Evolutionary conservation across 208 protist species (phyloP).

Genomic region (Balamuthia mandrillaris): DNA sequence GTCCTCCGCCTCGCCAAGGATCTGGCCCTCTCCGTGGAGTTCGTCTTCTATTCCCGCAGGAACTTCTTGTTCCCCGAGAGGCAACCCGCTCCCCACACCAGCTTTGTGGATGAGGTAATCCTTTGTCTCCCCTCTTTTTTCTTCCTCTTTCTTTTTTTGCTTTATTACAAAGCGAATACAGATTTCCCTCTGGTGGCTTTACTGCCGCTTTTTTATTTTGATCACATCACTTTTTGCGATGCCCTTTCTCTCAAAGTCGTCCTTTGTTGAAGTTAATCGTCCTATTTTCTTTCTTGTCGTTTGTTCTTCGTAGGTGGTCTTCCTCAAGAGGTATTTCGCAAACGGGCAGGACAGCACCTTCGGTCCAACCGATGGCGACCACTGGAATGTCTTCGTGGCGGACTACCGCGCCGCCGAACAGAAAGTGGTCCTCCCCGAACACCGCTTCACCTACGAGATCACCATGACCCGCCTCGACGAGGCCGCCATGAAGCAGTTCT

Average conservation of each 20-base stretch:
- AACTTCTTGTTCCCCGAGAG: conserved; percentile 61
- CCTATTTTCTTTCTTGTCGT: neutral
- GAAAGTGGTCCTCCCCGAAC: neutral
- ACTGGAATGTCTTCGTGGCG: conserved; percentile 65
- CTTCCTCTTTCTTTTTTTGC: no score
- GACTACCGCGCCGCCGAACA: conserved; percentile 15
- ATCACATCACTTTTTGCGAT: no score
- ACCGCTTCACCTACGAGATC: conserved; percentile 48
- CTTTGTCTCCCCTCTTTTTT: no score
- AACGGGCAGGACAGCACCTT: neutral
- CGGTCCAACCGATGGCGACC: conserved; percentile 54
- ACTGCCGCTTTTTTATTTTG: no score
- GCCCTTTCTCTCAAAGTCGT: no score
- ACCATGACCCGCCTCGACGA: conserved; percentile 64
- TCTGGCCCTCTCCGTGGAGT: conserved; percentile 28
- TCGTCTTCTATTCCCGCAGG: conserved; percentile 63
- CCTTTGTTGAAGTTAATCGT: neutral
- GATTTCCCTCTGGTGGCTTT: no score
- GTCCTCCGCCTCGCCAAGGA: conserved; percentile 45
- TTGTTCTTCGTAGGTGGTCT: conserved; percentile 18
- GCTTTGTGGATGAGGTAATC: conserved; percentile 64
- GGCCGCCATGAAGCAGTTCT: conserved; percentile 56
- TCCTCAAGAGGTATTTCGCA: neutral
- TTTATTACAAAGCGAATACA: neutral
- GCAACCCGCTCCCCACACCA: conserved; percentile 58